A percentile compares a stretch with the other conserved stretches of the same genome.
Evolutionary conservation across 371 early-diverging fungal species (phyloP).

Genomic region (Phascolomyces articulosus): DNA sequence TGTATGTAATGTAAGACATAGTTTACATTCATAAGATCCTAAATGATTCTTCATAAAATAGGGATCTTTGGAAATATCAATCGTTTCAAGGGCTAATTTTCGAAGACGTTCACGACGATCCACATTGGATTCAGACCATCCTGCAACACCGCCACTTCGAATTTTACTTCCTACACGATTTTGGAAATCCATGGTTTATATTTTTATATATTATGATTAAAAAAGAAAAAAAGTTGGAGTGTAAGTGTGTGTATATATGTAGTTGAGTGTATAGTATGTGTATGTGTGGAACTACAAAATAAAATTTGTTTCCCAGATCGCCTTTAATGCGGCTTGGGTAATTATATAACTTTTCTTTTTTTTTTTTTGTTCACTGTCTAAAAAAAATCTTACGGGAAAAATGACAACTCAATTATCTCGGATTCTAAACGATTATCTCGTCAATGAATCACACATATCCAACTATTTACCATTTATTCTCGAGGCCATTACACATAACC

Average conservation of each 20-base stretch:
- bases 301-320: no score
- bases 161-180: slow-evolving; percentile 93
- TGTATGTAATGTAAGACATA: slow-evolving; percentile 92
- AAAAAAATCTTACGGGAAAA: no score
- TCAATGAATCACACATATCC: slow-evolving; percentile 25
- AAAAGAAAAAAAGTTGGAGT: no score
- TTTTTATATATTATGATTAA: no score
- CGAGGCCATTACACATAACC: slow-evolving; percentile 47
- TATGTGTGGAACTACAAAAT: no score
- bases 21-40: slow-evolving; percentile 97
- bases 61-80: slow-evolving; percentile 96
- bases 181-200: slow-evolving; percentile 64
- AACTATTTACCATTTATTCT: slow-evolving; percentile 49
- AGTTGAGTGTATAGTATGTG: no score
- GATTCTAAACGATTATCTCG: slow-evolving; percentile 22
- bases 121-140: slow-evolving; percentile 85
- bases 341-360: no score
- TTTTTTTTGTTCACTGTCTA: no score
- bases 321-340: no score
- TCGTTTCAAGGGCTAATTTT: slow-evolving; percentile 94
- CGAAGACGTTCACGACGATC: slow-evolving; percentile 95
- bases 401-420: slow-evolving; percentile 8
- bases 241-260: no score
- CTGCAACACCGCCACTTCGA: slow-evolving; percentile 90
- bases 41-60: slow-evolving; percentile 98